Conservation (phyloP, 352 stramenopile genomes). For the Phytophthora ohioensis region DNA sequence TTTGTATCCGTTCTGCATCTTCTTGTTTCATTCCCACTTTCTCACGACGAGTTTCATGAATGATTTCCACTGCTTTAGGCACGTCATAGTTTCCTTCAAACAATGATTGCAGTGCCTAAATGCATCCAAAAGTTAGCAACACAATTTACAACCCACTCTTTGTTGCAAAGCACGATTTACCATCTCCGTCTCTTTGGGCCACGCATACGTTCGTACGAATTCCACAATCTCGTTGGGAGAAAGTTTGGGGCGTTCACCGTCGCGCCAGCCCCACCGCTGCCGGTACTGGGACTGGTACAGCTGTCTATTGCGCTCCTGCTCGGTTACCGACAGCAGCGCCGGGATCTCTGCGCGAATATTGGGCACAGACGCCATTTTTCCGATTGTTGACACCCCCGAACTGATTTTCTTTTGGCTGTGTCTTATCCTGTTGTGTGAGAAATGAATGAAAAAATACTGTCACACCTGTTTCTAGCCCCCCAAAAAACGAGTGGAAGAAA, state of each 20-base stretch:
- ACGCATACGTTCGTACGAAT: slow-evolving; percentile 62
- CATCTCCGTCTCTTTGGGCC: slow-evolving; percentile 61
- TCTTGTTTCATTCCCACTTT: slow-evolving; percentile 40
- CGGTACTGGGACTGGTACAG: slow-evolving; percentile 26
- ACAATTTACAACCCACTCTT: slow-evolving; percentile 16
- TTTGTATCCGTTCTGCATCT: slow-evolving; percentile 45
- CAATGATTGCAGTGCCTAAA: slow-evolving; percentile 64
- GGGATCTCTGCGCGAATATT: slow-evolving; percentile 60
- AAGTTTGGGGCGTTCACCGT: slow-evolving; percentile 32
- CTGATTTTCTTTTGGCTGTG: slow-evolving; percentile 26
- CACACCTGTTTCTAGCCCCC: slow-evolving; percentile 23
- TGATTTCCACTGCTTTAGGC: slow-evolving; percentile 43
- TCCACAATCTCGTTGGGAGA: slow-evolving; percentile 45
- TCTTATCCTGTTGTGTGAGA: slow-evolving; percentile 22
- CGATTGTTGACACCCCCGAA: slow-evolving; percentile 18
- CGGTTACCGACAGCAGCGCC: slow-evolving; percentile 36
- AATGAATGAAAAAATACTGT: slow-evolving; percentile 23
- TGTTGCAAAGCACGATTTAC: slow-evolving; percentile 39
- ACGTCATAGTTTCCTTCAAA: slow-evolving; percentile 59
- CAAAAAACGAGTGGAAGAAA: slow-evolving; percentile 6
- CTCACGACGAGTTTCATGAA: slow-evolving; percentile 49
- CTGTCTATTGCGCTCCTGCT: slow-evolving; percentile 22
- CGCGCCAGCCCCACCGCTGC: slow-evolving; percentile 55
- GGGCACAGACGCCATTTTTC: slow-evolving; percentile 22
- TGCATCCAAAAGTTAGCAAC: slow-evolving; percentile 2